phyloP scores from a whole-genome alignment of 2,329 filamentous ascomycete species.

The Tolypocladium cylindrosporum region DNA sequence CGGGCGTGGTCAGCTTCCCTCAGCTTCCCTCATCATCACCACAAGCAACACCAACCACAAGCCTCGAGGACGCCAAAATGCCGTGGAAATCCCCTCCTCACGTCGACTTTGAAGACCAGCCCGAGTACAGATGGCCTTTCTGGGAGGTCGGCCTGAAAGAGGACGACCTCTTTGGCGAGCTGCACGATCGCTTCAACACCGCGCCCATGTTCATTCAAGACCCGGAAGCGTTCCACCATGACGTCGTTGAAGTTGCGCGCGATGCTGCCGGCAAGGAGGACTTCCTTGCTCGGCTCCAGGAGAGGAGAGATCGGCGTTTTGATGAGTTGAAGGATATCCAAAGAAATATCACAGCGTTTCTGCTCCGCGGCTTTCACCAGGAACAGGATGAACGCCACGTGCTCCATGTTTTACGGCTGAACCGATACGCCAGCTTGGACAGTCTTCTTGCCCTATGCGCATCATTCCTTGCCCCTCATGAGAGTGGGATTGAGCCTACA shows the following conservation, averaged over 20 bases:
- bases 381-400: no score
- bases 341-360: no score
- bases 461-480: no score
- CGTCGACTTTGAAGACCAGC: not conserved
- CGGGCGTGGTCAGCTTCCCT: no score
- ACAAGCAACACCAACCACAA: no score
- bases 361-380: no score
- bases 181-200: slow-evolving; percentile 6
- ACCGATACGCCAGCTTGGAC: no score
- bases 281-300: slow-evolving; percentile 1
- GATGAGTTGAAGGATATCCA: not conserved
- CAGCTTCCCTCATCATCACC: no score
- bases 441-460: no score
- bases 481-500: no score
- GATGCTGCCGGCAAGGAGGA: not conserved
- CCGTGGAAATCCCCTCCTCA: not conserved
- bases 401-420: no score
- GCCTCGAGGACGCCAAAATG: not conserved
- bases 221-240: slow-evolving; percentile 2
- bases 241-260: slow-evolving; percentile 1
- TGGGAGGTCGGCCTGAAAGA: not conserved
- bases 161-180: slow-evolving; percentile 3
- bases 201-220: slow-evolving; percentile 3
- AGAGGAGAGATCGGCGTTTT: not conserved
- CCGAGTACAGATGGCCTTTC: not conserved